A percentile compares a stretch with the other conserved stretches of the same genome.
phyloP scores from a whole-genome alignment of 768 basidiomycete genomes.

The Lactarius pseudohatsudake region DNA sequence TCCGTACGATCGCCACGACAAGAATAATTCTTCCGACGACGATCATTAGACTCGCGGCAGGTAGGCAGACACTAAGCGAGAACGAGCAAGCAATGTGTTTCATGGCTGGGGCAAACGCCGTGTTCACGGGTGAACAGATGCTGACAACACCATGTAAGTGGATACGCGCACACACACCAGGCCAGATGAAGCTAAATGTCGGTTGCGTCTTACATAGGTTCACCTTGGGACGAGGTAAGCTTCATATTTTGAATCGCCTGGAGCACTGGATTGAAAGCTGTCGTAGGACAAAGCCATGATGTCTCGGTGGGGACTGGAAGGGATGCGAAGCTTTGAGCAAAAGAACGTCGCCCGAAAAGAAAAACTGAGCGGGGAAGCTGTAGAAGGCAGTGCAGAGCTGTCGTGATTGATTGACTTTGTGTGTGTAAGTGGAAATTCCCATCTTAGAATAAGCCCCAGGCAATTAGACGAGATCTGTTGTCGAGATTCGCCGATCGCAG shows the following conservation, averaged over 20 bases:
- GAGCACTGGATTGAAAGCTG: neutral
- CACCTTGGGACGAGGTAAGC: conserved; percentile 89
- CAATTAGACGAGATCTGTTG: neutral
- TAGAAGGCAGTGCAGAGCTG: neutral
- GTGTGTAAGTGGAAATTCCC: neutral
- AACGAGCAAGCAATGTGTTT: conserved; percentile 97
- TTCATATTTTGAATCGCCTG: conserved; percentile 1
- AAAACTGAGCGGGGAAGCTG: conserved; percentile 31
- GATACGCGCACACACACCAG: neutral
- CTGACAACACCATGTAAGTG: conserved; percentile 90
- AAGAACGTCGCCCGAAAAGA: conserved; percentile 57
- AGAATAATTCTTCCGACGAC: conserved; percentile 88
- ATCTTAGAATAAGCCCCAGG: neutral
- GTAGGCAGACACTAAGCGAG: conserved; percentile 84
- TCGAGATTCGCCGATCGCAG: conserved; percentile 1
- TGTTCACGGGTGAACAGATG: conserved; percentile 99
- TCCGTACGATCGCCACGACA: conserved; percentile 94
- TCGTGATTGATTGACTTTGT: conserved; percentile 10
- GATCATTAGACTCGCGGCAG: conserved; percentile 94
- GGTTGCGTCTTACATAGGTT: conserved; percentile 48
- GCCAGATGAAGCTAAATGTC: conserved; percentile 15
- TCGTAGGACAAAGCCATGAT: conserved; percentile 90
- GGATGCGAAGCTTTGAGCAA: conserved; percentile 90
- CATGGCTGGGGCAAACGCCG: conserved; percentile 97
- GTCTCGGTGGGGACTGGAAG: conserved; percentile 86